Base-by-base conservation (phyloP, 768 basidiomycete species). In the Naganishia vaughanmartiniae region DNA sequence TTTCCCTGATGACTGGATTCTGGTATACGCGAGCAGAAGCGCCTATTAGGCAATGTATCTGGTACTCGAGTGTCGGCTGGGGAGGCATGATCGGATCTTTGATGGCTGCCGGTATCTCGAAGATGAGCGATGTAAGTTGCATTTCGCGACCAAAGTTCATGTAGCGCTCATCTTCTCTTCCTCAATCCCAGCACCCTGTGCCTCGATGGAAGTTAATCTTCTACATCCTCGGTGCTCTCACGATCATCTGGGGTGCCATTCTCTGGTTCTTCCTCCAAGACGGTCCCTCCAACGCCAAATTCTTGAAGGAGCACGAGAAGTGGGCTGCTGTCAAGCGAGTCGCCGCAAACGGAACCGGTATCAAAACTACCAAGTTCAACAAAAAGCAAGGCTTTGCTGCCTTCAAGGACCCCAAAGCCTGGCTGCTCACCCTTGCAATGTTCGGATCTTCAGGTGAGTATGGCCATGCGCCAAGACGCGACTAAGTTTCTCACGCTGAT, bases 221-320 rank as follows among this genome's bases (percentile, higher is more conserved):
- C 74, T 75, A 76, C 74, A 75, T 82, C 48, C 73, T 81, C 51
- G 81, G 81, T 0, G 54, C 74, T 24, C 65, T 82, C 70, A 81
- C 81, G 30, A 73, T 81, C 69, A 71, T 51, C 0, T 75, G 78
- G 70, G 81, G 78, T 58, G 28, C 74, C 46, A 63, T 78, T 55
- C 76, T 81, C 42, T 82, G 73, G 74, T 80, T 81, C 76, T 79
- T 78, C 78, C 76, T 82, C 33, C 76, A 80, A 66, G 79, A 81
- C 57, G 74, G 75, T 14, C 81, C 81, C 2, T 73, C 76, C 12
- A 75, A 77, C 56, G 81, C 81, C 17, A 73, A 72, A 53, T 82
- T 78, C 78, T 75, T 82, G 68, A 76, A 74, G 58, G 67, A 75
- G 55, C 74, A 76, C 17, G 72, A 78, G 33, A 70, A 79, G 30